Evolutionary conservation across 1,284 basidiomycete genomes (phyloP), one percentile per base, ranked within the genome.

Genomic region (Xerocomus nothofagi): DNA sequence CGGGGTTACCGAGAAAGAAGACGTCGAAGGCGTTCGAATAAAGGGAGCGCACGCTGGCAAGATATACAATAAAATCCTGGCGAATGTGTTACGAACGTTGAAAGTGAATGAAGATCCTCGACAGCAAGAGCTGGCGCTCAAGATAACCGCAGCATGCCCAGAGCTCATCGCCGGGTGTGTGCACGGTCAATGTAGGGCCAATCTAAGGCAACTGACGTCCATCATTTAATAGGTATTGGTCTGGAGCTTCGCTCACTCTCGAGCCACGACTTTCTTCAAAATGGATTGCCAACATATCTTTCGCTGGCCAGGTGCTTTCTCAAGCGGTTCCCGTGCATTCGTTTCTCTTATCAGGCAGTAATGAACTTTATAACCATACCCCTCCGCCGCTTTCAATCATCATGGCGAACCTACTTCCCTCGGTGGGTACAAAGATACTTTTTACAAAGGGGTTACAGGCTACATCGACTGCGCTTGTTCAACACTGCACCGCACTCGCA

Each of bases 251-350:
- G 1, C 72, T 93, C 20, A 87, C 88, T 0, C 75, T 97, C 7
- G 94, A 98, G 56, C 93, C 94, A 0, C 81, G 91, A 1, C 78
- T 94, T 1, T 89, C 89, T 6, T 90, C 91, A 0, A 85, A 87
- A 60, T 98, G 93, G 93, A 83, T 97, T 27, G 82, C 87, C 2
- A 94, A 93, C 47, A 82, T 95, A 51, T 78, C 91, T 3, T 90
- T 93, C 62, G 79, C 93, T 34, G 88, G 86, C 0, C 75, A 80
- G 3, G 79, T 94, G 29, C 77, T 96, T 39, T 86, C 87, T 0
- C 77, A 93, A 0, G 82, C 88, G 0, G 71, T 93, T 1, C 93
- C 93, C 0, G 60, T 73, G 9, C 66, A 71, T 1, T 83, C 79
- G 0, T 91, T 94, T 69, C 62, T 77, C 37, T 72, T 87, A 11